Conservation (phyloP, 495 filamentous ascomycete genomes). For the Antarctomyces pellizariae region DNA sequence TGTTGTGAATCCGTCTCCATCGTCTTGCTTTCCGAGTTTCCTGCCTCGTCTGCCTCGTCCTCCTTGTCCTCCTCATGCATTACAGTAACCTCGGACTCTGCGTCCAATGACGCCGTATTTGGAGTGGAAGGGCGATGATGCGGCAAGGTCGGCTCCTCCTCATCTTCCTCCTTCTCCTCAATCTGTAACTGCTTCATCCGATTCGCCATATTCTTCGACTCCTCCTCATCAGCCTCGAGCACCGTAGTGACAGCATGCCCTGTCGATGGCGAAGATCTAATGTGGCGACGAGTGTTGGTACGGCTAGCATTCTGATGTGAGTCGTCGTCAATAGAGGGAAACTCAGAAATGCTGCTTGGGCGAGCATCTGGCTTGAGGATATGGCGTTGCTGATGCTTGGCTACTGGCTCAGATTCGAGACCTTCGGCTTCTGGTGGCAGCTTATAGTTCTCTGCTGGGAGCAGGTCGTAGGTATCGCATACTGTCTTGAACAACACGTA, state of each 20-base stretch:
- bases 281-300: slow-evolving; percentile 50
- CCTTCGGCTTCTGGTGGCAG: slow-evolving; percentile 86
- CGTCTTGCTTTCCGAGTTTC: slow-evolving; percentile 13
- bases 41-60: slow-evolving; percentile 3
- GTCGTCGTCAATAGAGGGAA: slow-evolving; percentile 12
- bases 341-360: not conserved
- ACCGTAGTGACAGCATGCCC: slow-evolving; percentile 52
- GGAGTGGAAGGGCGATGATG: not conserved
- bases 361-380: slow-evolving; percentile 14
- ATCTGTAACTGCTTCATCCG: slow-evolving; percentile 10
- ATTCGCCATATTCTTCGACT: slow-evolving; percentile 5
- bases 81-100: slow-evolving; percentile 9
- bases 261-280: slow-evolving; percentile 46
- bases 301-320: slow-evolving; percentile 20
- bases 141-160: not conserved
- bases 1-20: not conserved
- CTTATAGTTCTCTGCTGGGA: slow-evolving; percentile 86
- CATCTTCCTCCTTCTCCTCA: slow-evolving; percentile 17
- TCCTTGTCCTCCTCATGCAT: slow-evolving; percentile 5
- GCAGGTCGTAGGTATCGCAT: slow-evolving; percentile 69
- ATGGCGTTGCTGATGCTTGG: slow-evolving; percentile 9
- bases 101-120: not conserved
- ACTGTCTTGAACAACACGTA: slow-evolving; percentile 95
- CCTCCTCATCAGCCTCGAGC: slow-evolving; percentile 44
- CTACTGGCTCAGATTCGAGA: slow-evolving; percentile 20